Base-by-base conservation (phyloP, 768 basidiomycete genomes). In the Pleurotus citrinopileatus region DNA sequence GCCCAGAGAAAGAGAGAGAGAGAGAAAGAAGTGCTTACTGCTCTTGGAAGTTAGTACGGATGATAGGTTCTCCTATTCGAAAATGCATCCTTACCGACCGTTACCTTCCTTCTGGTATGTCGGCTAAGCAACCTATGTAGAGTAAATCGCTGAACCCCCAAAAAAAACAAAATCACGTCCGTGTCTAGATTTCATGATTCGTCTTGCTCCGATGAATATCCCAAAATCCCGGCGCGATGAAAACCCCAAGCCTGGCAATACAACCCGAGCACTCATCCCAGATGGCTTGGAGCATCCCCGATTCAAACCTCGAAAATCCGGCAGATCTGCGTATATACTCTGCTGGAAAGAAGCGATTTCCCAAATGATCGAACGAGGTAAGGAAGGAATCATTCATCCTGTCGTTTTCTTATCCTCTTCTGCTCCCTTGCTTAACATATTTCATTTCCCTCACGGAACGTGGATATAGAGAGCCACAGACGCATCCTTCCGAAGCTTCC, bases 261-360 rank as follows among this genome's bases (percentile, higher is more conserved):
- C n/a, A n/a, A 27, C 53, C 20, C 55, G 65, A 8, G 59, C 62
- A 10, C 61, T 76, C 15, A 55, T 73, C 22, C 78, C 78, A 9
- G 84, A 87, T 59, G 87, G 87, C 12, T 63, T 91, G 15, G 78
- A 86, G 58, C 86, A 91, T 63, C 75, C 82, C 20, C 77, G 79
- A 57, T 89, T 80, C 64, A 80, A 75, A 43, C 67, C 60, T 10
- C 75, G 77, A 12, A 73, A 69, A 45, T 71, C 73, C 13, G 79
- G 76, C 15, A 66, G 64, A 23, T 81, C 78, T 0, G 56, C 61
- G 25, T 87, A 92, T 60, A 59, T 85, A n/a, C 53, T 81, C 9
- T 91, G 89, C 65, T 81, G 80, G 67, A 79, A 82, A 55, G 65
- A 69, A 40, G 75, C 75, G 3, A 53, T 90, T 13, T 53, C 70